Conservation (phyloP, 2,329 filamentous ascomycete species). For the Arthrobotrys entomopaga region DNA sequence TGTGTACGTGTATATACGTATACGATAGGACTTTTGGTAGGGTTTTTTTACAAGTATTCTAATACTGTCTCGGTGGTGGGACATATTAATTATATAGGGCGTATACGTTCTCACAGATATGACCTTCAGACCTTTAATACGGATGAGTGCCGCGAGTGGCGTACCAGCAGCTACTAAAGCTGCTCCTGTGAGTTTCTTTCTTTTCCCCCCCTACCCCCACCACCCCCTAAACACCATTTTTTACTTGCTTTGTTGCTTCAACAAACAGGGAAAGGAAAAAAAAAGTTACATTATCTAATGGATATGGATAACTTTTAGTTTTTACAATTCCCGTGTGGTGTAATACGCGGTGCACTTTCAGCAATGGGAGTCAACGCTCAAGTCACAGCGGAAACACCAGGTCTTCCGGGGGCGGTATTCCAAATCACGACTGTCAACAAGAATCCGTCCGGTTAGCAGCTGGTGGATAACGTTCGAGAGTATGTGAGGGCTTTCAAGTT, state of each 20-base stretch:
- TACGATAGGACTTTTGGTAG: too few species aligned
- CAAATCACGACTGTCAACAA: slow-evolving; percentile 73
- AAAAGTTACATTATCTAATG: neutral
- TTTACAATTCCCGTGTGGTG: slow-evolving; percentile 92
- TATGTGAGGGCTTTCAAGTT: slow-evolving; percentile 23
- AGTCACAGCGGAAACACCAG: slow-evolving; percentile 87
- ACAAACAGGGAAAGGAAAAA: too few species aligned
- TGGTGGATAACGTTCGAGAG: slow-evolving; percentile 20
- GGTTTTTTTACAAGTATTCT: too few species aligned
- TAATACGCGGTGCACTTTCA: slow-evolving; percentile 91
- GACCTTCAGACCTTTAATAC: slow-evolving; percentile 83
- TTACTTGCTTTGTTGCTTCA: too few species aligned
- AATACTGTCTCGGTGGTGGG: too few species aligned
- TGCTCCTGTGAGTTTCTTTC: slow-evolving; percentile 73
- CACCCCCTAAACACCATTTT: too few species aligned
- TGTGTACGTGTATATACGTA: too few species aligned
- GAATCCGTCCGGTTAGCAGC: slow-evolving; percentile 42
- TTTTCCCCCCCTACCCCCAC: neutral
- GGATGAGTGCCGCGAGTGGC: slow-evolving; percentile 85
- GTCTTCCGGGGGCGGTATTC: slow-evolving; percentile 88
- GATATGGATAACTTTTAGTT: slow-evolving; percentile 68
- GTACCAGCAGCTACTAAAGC: slow-evolving; percentile 75
- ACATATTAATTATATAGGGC: slow-evolving; percentile 70
- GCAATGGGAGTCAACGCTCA: slow-evolving; percentile 89
- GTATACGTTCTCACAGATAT: slow-evolving; percentile 97